Percentiles rank a stretch among this genome's conserved stretches.
phyloP scores from a whole-genome alignment of 2,329 filamentous ascomycete species.

The Lachnellula occidentalis region DNA sequence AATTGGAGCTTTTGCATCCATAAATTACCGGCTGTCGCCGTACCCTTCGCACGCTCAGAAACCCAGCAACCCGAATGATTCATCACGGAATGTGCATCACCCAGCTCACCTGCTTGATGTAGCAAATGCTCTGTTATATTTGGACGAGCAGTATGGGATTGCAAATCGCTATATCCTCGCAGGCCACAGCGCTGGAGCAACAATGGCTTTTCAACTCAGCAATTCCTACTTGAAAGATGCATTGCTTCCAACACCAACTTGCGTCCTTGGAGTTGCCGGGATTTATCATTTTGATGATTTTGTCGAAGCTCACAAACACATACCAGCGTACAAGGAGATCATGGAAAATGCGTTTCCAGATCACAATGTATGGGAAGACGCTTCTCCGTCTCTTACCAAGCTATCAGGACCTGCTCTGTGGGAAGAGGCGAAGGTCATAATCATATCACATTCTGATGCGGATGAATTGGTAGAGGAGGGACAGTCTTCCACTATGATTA shows the following conservation, averaged over 20 bases:
- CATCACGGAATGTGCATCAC: slow-evolving; percentile 43
- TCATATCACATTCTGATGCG: slow-evolving; percentile 34
- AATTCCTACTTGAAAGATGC: slow-evolving; percentile 22
- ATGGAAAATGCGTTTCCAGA: slow-evolving; percentile 53
- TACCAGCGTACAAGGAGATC: slow-evolving; percentile 52
- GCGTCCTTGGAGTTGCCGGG: slow-evolving; percentile 57
- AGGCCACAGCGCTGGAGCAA: slow-evolving; percentile 60
- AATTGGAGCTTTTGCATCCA: slow-evolving; percentile 56
- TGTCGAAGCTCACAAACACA: slow-evolving; percentile 38
- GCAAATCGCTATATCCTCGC: slow-evolving; percentile 46
- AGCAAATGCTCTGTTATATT: slow-evolving; percentile 42
- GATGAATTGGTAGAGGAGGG: slow-evolving; percentile 34
- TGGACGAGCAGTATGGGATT: slow-evolving; percentile 43
- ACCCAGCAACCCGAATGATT: slow-evolving; percentile 30
- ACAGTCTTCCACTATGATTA: slow-evolving; percentile 21
- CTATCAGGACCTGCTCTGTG: slow-evolving; percentile 6
- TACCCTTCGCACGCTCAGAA: slow-evolving; percentile 44
- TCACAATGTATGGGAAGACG: slow-evolving; percentile 44
- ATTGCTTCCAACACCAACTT: slow-evolving; percentile 38
- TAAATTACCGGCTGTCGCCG: slow-evolving; percentile 59
- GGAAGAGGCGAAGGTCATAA: slow-evolving; percentile 11
- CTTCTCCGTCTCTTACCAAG: slow-evolving; percentile 41
- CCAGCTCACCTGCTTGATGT: slow-evolving; percentile 57
- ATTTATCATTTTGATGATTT: slow-evolving; percentile 61
- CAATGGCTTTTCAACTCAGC: slow-evolving; percentile 53